Evolutionary conservation across 805 yeast genomes (phyloP).

Genomic region (Cyberlindnera mycetangii): DNA sequence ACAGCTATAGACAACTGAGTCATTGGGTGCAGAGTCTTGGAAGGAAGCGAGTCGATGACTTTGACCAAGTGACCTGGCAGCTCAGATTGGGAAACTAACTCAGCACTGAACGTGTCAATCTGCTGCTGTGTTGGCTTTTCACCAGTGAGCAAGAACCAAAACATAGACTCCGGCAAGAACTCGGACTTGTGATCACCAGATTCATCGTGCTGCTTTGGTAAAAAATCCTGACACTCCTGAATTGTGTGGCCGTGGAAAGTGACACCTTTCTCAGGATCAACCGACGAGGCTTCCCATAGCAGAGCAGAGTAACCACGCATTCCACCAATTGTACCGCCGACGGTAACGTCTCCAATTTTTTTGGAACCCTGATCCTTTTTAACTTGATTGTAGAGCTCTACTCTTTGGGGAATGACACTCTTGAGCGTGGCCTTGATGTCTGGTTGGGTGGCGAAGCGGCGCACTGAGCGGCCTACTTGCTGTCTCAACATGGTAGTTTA

Average conservation of each 20-base stretch:
- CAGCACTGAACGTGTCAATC: constrained; percentile 52
- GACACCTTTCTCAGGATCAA: constrained; percentile 75
- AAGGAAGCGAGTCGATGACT: constrained; percentile 61
- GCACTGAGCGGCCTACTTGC: neutral
- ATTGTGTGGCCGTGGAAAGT: constrained; percentile 77
- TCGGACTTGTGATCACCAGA: constrained; percentile 39
- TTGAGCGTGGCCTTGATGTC: constrained; percentile 28
- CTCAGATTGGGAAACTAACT: constrained; percentile 61
- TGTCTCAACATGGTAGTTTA: constrained; percentile 5
- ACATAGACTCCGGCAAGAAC: constrained; percentile 73
- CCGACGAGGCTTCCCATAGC: constrained; percentile 78
- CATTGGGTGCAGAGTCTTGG: constrained; percentile 71
- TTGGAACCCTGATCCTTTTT: constrained; percentile 35
- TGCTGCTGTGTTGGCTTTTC: constrained; percentile 62
- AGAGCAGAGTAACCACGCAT: constrained; percentile 76
- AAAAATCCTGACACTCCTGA: constrained; percentile 60
- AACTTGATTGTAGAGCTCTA: constrained; percentile 38
- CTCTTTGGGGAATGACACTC: constrained; percentile 41
- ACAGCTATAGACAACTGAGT: constrained; percentile 77
- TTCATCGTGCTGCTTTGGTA: constrained; percentile 51
- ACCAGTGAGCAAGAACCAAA: constrained; percentile 78
- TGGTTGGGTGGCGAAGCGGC: constrained; percentile 17
- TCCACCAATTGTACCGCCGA: constrained; percentile 56
- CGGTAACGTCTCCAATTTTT: constrained; percentile 43
- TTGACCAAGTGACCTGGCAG: constrained; percentile 63